Conservation (phyloP, 495 filamentous ascomycete genomes). For the Penicillium manginii region DNA sequence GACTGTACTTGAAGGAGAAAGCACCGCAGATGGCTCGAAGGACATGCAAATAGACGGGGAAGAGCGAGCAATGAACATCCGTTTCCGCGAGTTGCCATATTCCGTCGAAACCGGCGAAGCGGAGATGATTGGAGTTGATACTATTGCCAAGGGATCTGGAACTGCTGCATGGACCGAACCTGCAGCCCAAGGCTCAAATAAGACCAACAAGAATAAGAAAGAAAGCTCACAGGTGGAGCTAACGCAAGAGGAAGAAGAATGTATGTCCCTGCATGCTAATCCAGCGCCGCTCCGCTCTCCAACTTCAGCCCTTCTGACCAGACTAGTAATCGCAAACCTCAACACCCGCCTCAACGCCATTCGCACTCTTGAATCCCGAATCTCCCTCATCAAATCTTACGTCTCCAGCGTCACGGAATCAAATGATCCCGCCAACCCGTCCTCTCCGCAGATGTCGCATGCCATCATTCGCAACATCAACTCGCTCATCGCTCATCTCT, state of each 20-base stretch:
- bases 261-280: slow-evolving; percentile 39
- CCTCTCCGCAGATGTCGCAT: slow-evolving; percentile 39
- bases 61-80: slow-evolving; percentile 57
- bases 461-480: slow-evolving; percentile 61
- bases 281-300: neutral
- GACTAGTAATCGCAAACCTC: slow-evolving; percentile 66
- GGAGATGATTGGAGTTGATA: slow-evolving; percentile 96
- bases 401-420: slow-evolving; percentile 67
- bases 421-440: slow-evolving; percentile 34
- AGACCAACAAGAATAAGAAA: slow-evolving; percentile 39
- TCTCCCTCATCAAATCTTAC: slow-evolving; percentile 81
- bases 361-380: slow-evolving; percentile 84
- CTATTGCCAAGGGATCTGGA: slow-evolving; percentile 79
- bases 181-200: slow-evolving; percentile 15
- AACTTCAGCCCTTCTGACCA: slow-evolving; percentile 18
- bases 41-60: slow-evolving; percentile 76
- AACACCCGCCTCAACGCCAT: slow-evolving; percentile 90
- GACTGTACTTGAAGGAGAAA: slow-evolving; percentile 71
- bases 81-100: slow-evolving; percentile 84
- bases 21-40: slow-evolving; percentile 59
- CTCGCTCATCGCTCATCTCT: slow-evolving; percentile 56
- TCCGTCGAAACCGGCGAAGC: slow-evolving; percentile 90
- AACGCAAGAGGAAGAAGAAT: slow-evolving; percentile 78
- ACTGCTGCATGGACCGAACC: slow-evolving; percentile 60
- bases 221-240: slow-evolving; percentile 51